Evolutionary conservation across 2,329 filamentous ascomycete genomes (phyloP), one percentile per base, ranked within the genome.

Genomic region (Monosporascus sp.): DNA sequence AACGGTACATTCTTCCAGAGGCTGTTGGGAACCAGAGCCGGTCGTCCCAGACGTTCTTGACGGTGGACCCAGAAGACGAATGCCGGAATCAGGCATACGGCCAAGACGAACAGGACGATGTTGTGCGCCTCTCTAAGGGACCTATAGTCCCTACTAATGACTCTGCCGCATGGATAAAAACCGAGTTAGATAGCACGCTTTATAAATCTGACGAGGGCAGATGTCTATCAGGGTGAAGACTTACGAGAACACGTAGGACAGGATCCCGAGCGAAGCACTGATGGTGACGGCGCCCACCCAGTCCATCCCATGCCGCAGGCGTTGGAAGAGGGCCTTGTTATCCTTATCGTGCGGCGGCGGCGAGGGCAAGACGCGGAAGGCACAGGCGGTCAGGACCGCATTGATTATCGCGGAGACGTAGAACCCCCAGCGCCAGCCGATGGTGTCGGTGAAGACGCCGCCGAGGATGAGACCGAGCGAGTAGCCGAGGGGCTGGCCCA

Each of bases 11-110:
- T 83, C 3, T 68, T 72, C 83, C 82, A 85, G 0, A 86, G 65
- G 0, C 72, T 74, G 56, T 85, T 85, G 0, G 83, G 82, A 5
- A 86, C 83, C 3, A 86, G 62, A 0, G 81, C 81, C 15, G 82
- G 77, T 6, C 72, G 70, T 2, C 70, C 68, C 1, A 67, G 63
- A 6, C 66, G 72, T 27, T 76, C 76, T 50, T 81, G 82, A 2
- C 70, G 68, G 2, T 71, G 66, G 53, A 82, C 77, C 82, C 82
- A 85, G 20, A 75, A 61, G 1, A 78, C 71, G 54, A 86, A 86
- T 0, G 65, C 62, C 0, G 73, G 73, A 0, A 84, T 64, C 3
- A 77, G 55, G 1, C 70, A 55, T 1, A 78, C 54, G 0, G 75
- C 73, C 0, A 76, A 47, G 1, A 67, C 62, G 1, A 85, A 64